These are phyloP conservation scores for Colletotrichum falcatum DNA, from an alignment of 2,329 filamentous ascomycete species.

Conservation along the genomic window DNA sequence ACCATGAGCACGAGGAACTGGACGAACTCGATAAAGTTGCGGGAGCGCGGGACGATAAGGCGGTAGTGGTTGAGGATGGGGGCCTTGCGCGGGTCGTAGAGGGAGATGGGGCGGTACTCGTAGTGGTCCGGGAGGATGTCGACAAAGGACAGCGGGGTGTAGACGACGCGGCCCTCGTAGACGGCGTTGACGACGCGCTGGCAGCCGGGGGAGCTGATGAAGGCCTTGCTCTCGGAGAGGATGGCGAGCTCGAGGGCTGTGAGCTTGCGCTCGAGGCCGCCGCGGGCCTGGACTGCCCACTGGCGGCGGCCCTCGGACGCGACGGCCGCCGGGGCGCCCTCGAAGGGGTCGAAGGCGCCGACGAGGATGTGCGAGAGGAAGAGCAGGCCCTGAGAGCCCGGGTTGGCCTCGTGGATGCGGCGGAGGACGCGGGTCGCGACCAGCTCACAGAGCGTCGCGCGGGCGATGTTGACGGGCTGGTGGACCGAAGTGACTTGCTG, in stretches of 20 bases:
- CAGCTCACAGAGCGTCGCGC: slow-evolving; percentile 76
- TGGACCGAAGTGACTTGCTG: slow-evolving; percentile 75
- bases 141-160: slow-evolving; percentile 77
- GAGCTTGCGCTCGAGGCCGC: slow-evolving; percentile 64
- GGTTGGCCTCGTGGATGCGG: slow-evolving; percentile 75
- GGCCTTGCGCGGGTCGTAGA: slow-evolving; percentile 76
- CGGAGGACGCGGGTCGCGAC: slow-evolving; percentile 75
- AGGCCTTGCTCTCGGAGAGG: slow-evolving; percentile 76
- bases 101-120: slow-evolving; percentile 75
- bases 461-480: slow-evolving; percentile 76
- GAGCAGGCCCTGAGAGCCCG: slow-evolving; percentile 71
- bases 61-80: slow-evolving; percentile 78
- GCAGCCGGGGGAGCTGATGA: slow-evolving; percentile 74
- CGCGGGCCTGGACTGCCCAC: slow-evolving; percentile 54
- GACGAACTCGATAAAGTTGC: slow-evolving; percentile 73
- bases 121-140: slow-evolving; percentile 81
- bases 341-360: slow-evolving; percentile 78
- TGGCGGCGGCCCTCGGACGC: slow-evolving; percentile 49
- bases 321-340: slow-evolving; percentile 73
- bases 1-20: slow-evolving; percentile 74
- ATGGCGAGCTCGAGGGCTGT: slow-evolving; percentile 80
- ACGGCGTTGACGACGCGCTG: slow-evolving; percentile 79
- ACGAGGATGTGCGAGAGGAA: slow-evolving; percentile 76
- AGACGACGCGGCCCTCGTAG: slow-evolving; percentile 75
- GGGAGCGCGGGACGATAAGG: slow-evolving; percentile 75